Evolutionary conservation across 1,284 basidiomycete species (phyloP), one percentile per base, ranked within the genome.

Genomic region (Rhodotorula sp.): DNA sequence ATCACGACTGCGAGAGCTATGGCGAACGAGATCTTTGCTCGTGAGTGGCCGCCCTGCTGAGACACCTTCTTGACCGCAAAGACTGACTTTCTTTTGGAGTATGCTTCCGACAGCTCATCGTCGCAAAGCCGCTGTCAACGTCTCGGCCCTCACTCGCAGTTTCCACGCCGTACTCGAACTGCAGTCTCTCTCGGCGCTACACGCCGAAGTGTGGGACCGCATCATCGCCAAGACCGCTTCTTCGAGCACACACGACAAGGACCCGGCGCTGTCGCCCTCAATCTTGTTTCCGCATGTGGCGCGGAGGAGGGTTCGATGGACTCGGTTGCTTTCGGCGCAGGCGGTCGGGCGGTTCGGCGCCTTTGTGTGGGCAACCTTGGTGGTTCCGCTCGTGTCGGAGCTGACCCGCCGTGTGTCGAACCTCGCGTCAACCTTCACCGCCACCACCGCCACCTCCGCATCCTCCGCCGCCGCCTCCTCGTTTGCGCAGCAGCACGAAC

Each of bases 271-370:
- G 26, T 54, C 53, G 26, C 14, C 37, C 1, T 29, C 53, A 14
- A 17, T 54, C 26, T 29, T 54, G 26, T 54, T 54, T 17, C 53
- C 53, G 53, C 53, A 54, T 26, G 29, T 54, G 12, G 53, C 53
- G 12, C 53, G 53, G 53, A n/a, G 53, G 8, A n/a, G 53, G 14
- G 53, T 54, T 6, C 53, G 53, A 17, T 54, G 53, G 53, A 54
- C 53, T 17, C n/a, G 53, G 14, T 26, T 54, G 17, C n/a, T 54
- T 8, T n/a, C 53, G 4, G 53, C 53, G 26, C 53, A 54, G n/a
- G 53, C 53, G n/a, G 53, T 54, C 53, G 53, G 26, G 6, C 53
- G 53, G 14, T 54, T 54, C 53, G 53, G 53, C n/a, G 53, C 53
- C 8, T 54, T 29, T 15, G 53, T 54, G 26, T 54, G 53, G 53